A percentile compares a stretch with the other conserved stretches of the same genome.
Evolutionary conservation across 1,284 basidiomycete genomes (phyloP).

Genomic region (Cutaneotrichosporon mucoides): DNA sequence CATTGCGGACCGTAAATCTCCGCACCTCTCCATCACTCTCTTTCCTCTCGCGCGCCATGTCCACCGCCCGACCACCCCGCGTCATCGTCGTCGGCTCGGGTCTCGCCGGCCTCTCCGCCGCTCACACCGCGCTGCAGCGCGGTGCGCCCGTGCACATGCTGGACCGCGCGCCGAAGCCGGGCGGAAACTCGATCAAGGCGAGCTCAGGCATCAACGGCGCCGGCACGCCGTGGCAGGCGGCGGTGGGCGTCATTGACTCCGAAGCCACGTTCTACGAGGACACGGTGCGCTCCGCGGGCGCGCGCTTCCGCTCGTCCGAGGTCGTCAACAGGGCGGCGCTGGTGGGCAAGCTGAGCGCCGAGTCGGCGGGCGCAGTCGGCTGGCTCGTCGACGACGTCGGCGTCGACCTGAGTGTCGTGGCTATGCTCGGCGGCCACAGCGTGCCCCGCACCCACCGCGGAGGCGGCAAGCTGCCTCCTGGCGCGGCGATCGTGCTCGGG

Average conservation of each 20-base stretch:
- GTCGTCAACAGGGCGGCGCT: slow-evolving; percentile 6
- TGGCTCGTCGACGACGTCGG: slow-evolving; percentile 13
- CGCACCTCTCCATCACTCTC: neutral
- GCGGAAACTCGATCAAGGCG: slow-evolving; percentile 19
- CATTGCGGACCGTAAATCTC: too few species aligned
- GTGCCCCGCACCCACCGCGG: slow-evolving; percentile 14
- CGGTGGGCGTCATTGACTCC: neutral
- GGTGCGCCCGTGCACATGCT: slow-evolving; percentile 13
- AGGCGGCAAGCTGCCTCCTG: slow-evolving; percentile 9
- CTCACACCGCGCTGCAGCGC: slow-evolving; percentile 6
- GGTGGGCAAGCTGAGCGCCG: neutral
- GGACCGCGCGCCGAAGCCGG: slow-evolving; percentile 11
- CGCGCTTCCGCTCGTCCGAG: neutral
- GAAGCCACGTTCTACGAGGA: slow-evolving; percentile 5
- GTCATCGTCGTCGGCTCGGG: slow-evolving; percentile 17
- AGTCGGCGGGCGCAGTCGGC: slow-evolving; percentile 2
- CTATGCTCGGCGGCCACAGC: slow-evolving; percentile 14
- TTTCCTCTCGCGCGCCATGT: neutral
- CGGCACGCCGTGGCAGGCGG: slow-evolving; percentile 8
- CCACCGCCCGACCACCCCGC: neutral
- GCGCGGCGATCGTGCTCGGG: slow-evolving; percentile 8
- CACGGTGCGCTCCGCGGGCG: slow-evolving; percentile 8
- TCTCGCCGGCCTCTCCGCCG: slow-evolving; percentile 14
- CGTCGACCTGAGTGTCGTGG: slow-evolving; percentile 13
- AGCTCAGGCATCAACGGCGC: slow-evolving; percentile 15